Evolutionary conservation across 2,329 filamentous ascomycete genomes (phyloP).

Genomic region (Ophiostoma triangulosporum): DNA sequence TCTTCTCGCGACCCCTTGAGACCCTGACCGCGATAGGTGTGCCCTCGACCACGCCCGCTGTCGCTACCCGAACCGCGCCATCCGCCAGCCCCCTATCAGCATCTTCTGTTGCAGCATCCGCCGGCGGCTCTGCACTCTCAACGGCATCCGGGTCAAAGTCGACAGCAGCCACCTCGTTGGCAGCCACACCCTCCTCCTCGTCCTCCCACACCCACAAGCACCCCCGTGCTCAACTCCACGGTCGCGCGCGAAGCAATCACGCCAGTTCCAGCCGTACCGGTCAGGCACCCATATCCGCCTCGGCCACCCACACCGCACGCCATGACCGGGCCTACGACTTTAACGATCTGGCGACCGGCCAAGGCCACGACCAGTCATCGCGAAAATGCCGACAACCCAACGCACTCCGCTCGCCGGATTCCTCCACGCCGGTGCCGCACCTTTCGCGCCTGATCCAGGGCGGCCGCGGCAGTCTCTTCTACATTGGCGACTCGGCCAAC

Average conservation of each 20-base stretch:
- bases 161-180: too few species aligned
- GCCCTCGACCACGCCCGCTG: background rate
- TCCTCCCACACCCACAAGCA: background rate
- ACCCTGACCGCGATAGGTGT: background rate
- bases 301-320: background rate
- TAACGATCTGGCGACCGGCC: background rate
- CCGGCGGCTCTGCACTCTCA: too few species aligned
- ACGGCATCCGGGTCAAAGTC: too few species aligned
- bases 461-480: constrained; percentile 22
- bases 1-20: constrained; percentile 10
- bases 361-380: background rate
- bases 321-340: constrained; percentile 4
- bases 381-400: constrained; percentile 6
- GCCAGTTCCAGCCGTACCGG: constrained; percentile 5
- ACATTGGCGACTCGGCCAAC: constrained; percentile 24
- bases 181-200: too few species aligned
- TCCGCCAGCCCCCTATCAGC: background rate
- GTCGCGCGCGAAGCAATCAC: too few species aligned
- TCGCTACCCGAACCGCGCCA: background rate
- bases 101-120: background rate
- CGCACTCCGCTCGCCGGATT: background rate
- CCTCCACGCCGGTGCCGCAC: constrained; percentile 12
- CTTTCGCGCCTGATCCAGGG: constrained; percentile 22
- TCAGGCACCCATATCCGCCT: background rate
- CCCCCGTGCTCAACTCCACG: background rate